Conservation (phyloP, 495 filamentous ascomycete genomes). For the Niebla homalea region DNA sequence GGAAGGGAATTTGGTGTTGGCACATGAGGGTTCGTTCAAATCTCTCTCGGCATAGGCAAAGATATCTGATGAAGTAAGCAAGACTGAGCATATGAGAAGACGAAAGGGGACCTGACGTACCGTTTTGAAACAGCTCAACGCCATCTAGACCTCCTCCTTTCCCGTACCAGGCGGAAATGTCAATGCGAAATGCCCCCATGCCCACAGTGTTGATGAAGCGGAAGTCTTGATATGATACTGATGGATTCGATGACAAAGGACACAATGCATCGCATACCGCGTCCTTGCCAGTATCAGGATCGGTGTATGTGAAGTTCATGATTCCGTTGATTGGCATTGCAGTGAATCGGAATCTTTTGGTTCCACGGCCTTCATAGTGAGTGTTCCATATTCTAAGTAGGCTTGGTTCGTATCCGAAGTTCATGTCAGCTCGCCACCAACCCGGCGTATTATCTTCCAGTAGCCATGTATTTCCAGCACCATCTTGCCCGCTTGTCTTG, state of each 20-base stretch:
- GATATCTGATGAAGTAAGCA: slow-evolving; percentile 43
- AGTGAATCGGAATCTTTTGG: slow-evolving; percentile 71
- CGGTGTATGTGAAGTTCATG: slow-evolving; percentile 88
- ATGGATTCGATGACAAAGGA: slow-evolving; percentile 55
- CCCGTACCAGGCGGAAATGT: slow-evolving; percentile 78
- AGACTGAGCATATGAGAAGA: background rate
- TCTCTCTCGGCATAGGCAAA: slow-evolving; percentile 69
- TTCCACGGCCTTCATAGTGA: slow-evolving; percentile 70
- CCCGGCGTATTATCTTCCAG: slow-evolving; percentile 67
- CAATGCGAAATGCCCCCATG: slow-evolving; percentile 78
- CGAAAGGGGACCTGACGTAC: slow-evolving; percentile 20
- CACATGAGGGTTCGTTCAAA: slow-evolving; percentile 82
- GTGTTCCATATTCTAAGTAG: slow-evolving; percentile 88
- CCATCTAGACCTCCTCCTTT: slow-evolving; percentile 74
- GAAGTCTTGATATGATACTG: slow-evolving; percentile 70
- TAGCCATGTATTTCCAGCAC: slow-evolving; percentile 68
- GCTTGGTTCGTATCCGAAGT: slow-evolving; percentile 69
- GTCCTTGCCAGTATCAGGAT: slow-evolving; percentile 51
- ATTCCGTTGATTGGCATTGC: slow-evolving; percentile 77
- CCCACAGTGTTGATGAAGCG: slow-evolving; percentile 74
- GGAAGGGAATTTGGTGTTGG: slow-evolving; percentile 49
- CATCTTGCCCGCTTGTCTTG: slow-evolving; percentile 49
- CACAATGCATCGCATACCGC: slow-evolving; percentile 64
- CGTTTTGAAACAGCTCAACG: slow-evolving; percentile 77
- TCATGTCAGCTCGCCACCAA: slow-evolving; percentile 72